Conservation (phyloP, 257 asterid genomes). For the Nyctanthes arbortristis region DNA sequence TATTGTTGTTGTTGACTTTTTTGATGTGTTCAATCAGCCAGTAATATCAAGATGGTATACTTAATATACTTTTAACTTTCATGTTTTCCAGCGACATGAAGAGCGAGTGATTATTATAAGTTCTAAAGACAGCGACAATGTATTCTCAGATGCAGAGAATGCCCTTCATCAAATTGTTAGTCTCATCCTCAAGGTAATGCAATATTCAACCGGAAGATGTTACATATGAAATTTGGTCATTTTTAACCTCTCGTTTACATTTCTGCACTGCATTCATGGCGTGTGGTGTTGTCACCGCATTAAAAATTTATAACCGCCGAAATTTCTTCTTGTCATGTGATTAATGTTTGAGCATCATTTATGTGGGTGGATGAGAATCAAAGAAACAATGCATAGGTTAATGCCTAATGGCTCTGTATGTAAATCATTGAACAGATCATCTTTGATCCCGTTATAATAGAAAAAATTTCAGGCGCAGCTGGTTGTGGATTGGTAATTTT, state of each 20-base stretch:
- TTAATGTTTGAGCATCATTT: slow-evolving; percentile 13
- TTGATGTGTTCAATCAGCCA: slow-evolving; percentile 3
- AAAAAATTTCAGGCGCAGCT: neutral
- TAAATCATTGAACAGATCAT: neutral
- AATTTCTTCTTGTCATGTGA: slow-evolving; percentile 1
- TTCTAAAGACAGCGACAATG: slow-evolving; percentile 67
- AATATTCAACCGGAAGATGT: slow-evolving; percentile 5
- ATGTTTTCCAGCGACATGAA: slow-evolving; percentile 72
- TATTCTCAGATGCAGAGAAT: slow-evolving; percentile 85
- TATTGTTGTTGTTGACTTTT: slow-evolving; percentile 6
- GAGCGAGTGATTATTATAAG: slow-evolving; percentile 93
- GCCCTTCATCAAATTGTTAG: slow-evolving; percentile 93
- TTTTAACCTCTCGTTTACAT: neutral
- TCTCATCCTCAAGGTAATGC: slow-evolving; percentile 75
- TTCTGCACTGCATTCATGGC: slow-evolving; percentile 7
- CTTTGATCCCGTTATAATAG: neutral
- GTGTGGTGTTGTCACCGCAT: slow-evolving; percentile 5
- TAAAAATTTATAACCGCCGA: neutral
- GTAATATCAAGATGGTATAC: neutral
- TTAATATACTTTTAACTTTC: slow-evolving; percentile 8
- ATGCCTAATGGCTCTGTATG: no score
- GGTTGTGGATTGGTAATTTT: slow-evolving; percentile 3
- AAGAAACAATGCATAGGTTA: neutral
- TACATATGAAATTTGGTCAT: neutral
- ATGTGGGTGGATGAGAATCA: slow-evolving; percentile 11